Percentiles rank a stretch among this genome's conserved stretches.
phyloP scores from a whole-genome alignment of 306 rosid species.

The Prunus davidiana region DNA sequence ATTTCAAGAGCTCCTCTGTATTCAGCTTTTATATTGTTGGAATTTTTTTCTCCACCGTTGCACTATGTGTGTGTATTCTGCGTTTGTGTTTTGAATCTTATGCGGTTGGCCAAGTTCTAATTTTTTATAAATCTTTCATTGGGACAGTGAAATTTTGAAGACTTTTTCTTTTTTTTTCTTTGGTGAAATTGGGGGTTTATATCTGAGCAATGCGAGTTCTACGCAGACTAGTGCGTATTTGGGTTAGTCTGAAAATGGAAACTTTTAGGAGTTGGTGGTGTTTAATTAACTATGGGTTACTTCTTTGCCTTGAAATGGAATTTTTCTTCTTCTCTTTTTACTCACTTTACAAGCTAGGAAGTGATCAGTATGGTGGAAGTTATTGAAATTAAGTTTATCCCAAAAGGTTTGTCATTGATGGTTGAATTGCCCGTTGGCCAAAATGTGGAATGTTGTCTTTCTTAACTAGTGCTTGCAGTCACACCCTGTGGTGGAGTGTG shows the following conservation, averaged over 20 bases:
- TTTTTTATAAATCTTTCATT: background rate
- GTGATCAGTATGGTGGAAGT: background rate
- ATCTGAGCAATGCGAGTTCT: background rate
- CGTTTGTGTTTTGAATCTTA: background rate
- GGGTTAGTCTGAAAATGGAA: conserved; percentile 1
- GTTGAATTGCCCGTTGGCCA: background rate
- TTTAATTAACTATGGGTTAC: background rate
- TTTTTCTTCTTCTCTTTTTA: background rate
- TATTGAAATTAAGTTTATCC: background rate
- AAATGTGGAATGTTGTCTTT: background rate
- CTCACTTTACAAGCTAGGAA: background rate
- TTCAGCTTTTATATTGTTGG: background rate
- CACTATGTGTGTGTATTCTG: background rate
- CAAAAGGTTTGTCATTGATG: background rate
- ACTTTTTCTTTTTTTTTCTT: background rate
- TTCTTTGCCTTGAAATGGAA: background rate
- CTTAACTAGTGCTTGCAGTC: background rate
- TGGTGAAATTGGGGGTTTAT: conserved; percentile 5
- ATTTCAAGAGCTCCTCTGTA: conserved; percentile 2
- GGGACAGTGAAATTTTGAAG: background rate
- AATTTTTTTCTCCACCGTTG: background rate
- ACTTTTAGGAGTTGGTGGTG: background rate
- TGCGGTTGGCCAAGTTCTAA: background rate
- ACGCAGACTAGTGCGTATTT: background rate
- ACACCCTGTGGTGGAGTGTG: background rate